Base-by-base conservation (phyloP, 805 yeast species). In the Nakazawaea pomicola region DNA sequence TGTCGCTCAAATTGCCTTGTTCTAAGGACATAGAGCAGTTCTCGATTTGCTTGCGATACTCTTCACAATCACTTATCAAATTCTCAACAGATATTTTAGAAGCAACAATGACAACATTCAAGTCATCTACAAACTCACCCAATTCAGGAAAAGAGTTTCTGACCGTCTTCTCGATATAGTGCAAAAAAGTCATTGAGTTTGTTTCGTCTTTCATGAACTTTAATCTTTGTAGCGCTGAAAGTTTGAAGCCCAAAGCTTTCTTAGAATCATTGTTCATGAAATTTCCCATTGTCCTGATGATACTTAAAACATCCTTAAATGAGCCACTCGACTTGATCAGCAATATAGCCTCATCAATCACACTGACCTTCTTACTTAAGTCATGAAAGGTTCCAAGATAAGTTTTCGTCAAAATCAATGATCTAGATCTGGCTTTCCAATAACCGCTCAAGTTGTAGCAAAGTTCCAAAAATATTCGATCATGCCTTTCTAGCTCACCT, bases 251-350 rank as follows among this genome's bases (percentile, higher is more conserved):
- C 49, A 76, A 74, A 1, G 97, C 98, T 58, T 89, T 95, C 52
- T 89, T 90, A 2, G 87, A 70, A n/a, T 78, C 68, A 53, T 89
- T 96, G 58, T 95, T 93, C 99, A 93, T 93, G 58, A 81, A 91
- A 59, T 93, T 93, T 45, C 99, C 99, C 38, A 93, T 93, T 4
- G 90, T 81, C 48, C 90, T 67, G 46, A 93, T 91, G 35, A 93
- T 78, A 43, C 86, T 89, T 54, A 95, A 74, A 12, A 93, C 79
- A 41, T 77, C 74, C 46, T 79, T 75, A 54, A 95, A 69, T 38
- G 78, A 76, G 14, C 73, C 74, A 1, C 96, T 86, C 19, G 72
- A 67, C 46, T 75, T 74, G 29, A 91, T 69, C 32, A 80, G 70
- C 30, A 73, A 74, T 31, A 81, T 78, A 0, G 96, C 96, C 17